Conservation (phyloP, 129 eudicot genomes). For the Chrysanthemum seticuspe region DNA sequence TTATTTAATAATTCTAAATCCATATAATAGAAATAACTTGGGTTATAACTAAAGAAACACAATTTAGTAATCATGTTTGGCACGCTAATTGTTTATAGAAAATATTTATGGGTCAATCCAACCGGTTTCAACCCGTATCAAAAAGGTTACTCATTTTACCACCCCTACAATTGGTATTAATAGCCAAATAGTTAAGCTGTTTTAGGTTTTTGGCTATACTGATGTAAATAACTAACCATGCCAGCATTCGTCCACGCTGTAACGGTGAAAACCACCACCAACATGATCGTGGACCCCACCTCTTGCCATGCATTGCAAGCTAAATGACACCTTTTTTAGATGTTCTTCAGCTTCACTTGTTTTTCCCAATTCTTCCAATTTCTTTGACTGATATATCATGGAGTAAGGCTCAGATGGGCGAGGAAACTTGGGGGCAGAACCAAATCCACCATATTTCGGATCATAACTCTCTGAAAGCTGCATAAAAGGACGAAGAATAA, state of each 20-base stretch:
- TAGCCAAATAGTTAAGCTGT: too few relatives aligned
- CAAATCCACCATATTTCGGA: slow-evolving; percentile 77
- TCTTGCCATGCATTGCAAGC: slow-evolving; percentile 87
- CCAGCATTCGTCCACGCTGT: slow-evolving; percentile 97
- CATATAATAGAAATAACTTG: too few relatives aligned
- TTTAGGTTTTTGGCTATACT: too few relatives aligned
- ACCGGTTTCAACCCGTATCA: too few relatives aligned
- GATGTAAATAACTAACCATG: slow-evolving; percentile 58
- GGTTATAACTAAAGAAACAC: too few relatives aligned
- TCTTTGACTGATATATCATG: slow-evolving; percentile 73
- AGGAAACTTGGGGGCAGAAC: slow-evolving; percentile 89
- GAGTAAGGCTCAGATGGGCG: slow-evolving; percentile 85
- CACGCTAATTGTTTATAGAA: too few relatives aligned
- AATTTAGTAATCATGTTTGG: too few relatives aligned
- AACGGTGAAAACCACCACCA: slow-evolving; percentile 95
- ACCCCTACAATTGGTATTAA: too few relatives aligned
- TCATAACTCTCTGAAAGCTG: slow-evolving; percentile 77
- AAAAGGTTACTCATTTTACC: too few relatives aligned
- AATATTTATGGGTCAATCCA: too few relatives aligned
- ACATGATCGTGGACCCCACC: slow-evolving; percentile 94
- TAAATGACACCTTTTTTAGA: slow-evolving; percentile 57
- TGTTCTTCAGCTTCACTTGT: slow-evolving; percentile 52
- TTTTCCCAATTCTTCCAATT: slow-evolving; percentile 51
- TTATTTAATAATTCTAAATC: too few relatives aligned
- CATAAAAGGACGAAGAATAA: slow-evolving; percentile 11